Percentiles rank a stretch among this genome's conserved stretches.
phyloP scores from a whole-genome alignment of 2,329 filamentous ascomycete species.

The Hortaea werneckii region DNA sequence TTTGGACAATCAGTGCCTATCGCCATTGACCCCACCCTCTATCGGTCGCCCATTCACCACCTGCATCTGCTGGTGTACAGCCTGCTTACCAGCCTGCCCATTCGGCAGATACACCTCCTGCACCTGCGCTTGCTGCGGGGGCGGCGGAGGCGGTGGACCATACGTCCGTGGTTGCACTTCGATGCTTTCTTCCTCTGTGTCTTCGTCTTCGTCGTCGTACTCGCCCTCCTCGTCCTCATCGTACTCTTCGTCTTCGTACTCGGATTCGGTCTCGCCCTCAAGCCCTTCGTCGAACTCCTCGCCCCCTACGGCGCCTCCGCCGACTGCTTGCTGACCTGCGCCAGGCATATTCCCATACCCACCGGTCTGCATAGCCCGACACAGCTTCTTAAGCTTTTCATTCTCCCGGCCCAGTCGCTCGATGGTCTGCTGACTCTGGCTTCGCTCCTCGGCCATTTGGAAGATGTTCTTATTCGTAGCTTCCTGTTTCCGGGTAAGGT shows the following conservation, averaged over 20 bases:
- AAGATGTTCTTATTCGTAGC: constrained; percentile 89
- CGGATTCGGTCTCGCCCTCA: constrained; percentile 49
- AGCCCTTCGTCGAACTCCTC: constrained; percentile 20
- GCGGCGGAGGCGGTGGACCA: constrained; percentile 41
- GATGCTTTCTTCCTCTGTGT: constrained; percentile 44
- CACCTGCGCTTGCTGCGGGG: constrained; percentile 30
- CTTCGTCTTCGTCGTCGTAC: constrained; percentile 57
- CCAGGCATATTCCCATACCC: constrained; percentile 52
- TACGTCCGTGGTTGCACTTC: constrained; percentile 23
- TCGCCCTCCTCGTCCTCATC: constrained; percentile 53
- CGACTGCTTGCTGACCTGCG: background rate
- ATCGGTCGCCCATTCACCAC: constrained; percentile 14
- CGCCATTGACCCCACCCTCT: constrained; percentile 17
- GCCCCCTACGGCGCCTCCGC: constrained; percentile 2
- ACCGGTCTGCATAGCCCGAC: constrained; percentile 92
- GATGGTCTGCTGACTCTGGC: constrained; percentile 61
- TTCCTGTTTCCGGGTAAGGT: constrained; percentile 83
- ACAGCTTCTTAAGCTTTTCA: constrained; percentile 85
- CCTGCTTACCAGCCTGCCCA: background rate
- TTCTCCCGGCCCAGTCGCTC: constrained; percentile 77
- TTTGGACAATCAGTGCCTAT: constrained; percentile 13
- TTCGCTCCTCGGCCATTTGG: constrained; percentile 91
- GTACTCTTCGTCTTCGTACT: constrained; percentile 49
- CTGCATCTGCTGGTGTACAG: background rate
- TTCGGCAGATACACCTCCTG: constrained; percentile 16